Evolutionary conservation across 495 filamentous ascomycete genomes (phyloP).

Genomic region (Podospora tetraspora): DNA sequence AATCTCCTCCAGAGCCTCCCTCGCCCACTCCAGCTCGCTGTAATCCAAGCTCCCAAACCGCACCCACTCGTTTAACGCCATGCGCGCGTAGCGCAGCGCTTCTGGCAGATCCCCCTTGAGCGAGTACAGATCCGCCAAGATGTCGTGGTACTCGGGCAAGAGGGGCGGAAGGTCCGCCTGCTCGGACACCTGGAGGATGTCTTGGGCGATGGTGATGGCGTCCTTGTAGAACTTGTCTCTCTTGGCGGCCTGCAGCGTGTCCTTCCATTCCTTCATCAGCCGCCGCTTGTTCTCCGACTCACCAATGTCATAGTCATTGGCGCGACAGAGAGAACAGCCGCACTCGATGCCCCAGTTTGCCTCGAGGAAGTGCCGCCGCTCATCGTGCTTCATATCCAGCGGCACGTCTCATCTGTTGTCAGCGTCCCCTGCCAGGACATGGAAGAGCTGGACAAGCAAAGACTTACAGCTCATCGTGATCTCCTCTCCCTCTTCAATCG

Average conservation of each 20-base stretch:
- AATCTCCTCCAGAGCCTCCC: conserved; percentile 16
- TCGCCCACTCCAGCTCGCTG: conserved; percentile 26
- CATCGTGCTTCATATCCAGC: conserved; percentile 22
- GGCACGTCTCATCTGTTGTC: conserved; percentile 28
- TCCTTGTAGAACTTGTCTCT: conserved; percentile 29
- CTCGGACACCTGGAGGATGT: conserved; percentile 30
- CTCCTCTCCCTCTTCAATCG: conserved; percentile 39
- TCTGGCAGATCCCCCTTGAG: conserved; percentile 30
- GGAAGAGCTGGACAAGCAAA: neutral
- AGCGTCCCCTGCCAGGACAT: neutral
- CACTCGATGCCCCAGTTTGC: conserved; percentile 39
- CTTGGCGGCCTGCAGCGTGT: conserved; percentile 30
- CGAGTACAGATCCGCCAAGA: conserved; percentile 33
- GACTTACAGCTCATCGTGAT: conserved; percentile 40
- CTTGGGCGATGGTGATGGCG: conserved; percentile 32
- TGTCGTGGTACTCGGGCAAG: conserved; percentile 34
- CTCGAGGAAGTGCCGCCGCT: conserved; percentile 26
- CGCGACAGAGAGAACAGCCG: conserved; percentile 36
- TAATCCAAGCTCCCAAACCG: conserved; percentile 35
- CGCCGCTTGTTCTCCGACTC: conserved; percentile 33
- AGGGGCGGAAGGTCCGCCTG: conserved; percentile 31
- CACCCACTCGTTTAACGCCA: conserved; percentile 35
- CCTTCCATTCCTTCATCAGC: conserved; percentile 30
- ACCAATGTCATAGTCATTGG: conserved; percentile 24
- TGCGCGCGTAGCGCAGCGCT: conserved; percentile 33